phyloP scores from a whole-genome alignment of 495 filamentous ascomycete genomes.

The Xylaria palmicola region DNA sequence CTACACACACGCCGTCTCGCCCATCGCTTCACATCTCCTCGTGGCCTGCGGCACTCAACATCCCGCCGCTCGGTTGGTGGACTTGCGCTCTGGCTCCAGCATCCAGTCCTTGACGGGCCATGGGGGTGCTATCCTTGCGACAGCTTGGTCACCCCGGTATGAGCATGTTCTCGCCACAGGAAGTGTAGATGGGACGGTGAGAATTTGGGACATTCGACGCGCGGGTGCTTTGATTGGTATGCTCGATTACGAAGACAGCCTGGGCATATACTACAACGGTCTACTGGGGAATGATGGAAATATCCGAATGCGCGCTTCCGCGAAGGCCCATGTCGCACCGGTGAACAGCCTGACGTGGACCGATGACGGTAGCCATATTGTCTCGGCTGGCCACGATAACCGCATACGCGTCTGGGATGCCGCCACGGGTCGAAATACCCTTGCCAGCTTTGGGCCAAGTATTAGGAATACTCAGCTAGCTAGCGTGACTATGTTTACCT shows the following conservation, averaged over 20 bases:
- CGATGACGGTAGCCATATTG: slow-evolving; percentile 67
- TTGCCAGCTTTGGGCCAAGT: slow-evolving; percentile 77
- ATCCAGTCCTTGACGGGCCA: slow-evolving; percentile 76
- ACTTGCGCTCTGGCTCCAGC: slow-evolving; percentile 72
- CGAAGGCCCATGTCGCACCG: slow-evolving; percentile 69
- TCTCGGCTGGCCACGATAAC: slow-evolving; percentile 78
- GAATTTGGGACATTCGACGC: slow-evolving; percentile 81
- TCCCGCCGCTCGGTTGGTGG: slow-evolving; percentile 74
- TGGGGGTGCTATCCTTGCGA: slow-evolving; percentile 65
- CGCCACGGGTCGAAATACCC: slow-evolving; percentile 72
- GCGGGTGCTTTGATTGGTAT: slow-evolving; percentile 68
- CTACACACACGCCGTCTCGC: slow-evolving; percentile 73
- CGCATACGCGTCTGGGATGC: slow-evolving; percentile 84
- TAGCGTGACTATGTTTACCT: slow-evolving; percentile 59
- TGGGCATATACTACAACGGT: slow-evolving; percentile 49
- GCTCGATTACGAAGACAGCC: slow-evolving; percentile 78
- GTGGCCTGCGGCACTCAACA: slow-evolving; percentile 84
- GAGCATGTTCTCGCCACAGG: slow-evolving; percentile 79
- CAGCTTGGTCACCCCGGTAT: slow-evolving; percentile 75
- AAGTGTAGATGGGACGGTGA: slow-evolving; percentile 71
- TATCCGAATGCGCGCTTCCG: slow-evolving; percentile 41
- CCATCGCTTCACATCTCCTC: slow-evolving; percentile 67
- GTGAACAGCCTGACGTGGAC: slow-evolving; percentile 86
- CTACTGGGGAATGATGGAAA: slow-evolving; percentile 27
- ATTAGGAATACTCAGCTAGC: slow-evolving; percentile 71